These are phyloP conservation scores for Leishmania aethiopica DNA, from an alignment of 208 protist species.

Conservation along the genomic window DNA sequence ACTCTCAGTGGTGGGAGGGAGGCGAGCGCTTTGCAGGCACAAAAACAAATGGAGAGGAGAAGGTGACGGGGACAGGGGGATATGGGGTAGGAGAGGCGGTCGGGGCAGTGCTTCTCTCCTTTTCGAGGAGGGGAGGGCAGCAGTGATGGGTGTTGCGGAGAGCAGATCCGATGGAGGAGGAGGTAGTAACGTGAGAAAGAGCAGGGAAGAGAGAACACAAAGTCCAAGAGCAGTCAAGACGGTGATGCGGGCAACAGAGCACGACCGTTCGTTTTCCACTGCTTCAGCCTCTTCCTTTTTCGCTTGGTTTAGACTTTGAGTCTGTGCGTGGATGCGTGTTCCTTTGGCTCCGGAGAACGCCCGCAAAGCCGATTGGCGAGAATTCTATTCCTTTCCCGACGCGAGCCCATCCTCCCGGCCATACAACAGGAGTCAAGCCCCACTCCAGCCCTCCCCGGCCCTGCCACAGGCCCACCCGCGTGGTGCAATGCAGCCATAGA, in stretches of 20 bases:
- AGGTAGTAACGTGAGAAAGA: neutral
- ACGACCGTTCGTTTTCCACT: neutral
- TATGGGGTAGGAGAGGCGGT: neutral
- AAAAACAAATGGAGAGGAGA: neutral
- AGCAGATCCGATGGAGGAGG: neutral
- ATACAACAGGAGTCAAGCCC: neutral
- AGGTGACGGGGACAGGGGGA: neutral
- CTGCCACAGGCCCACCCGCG: neutral
- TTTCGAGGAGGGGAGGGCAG: neutral
- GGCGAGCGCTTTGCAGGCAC: neutral
- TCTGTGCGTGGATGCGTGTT: neutral
- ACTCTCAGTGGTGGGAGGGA: neutral
- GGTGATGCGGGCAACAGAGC: neutral
- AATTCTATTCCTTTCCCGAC: neutral
- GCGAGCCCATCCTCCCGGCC: neutral
- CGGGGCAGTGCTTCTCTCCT: neutral
- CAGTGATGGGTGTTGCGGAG: neutral
- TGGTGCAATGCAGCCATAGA: neutral
- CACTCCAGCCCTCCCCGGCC: neutral
- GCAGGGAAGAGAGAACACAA: neutral
- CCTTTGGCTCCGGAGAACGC: neutral
- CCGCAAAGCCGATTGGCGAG: neutral
- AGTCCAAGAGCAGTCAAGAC: neutral
- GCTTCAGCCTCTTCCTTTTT: neutral
- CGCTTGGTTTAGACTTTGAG: neutral